A percentile compares a stretch with the other conserved stretches of the same genome.
Conservation (phyloP, 495 filamentous ascomycete species). For the Lasiosphaeris hirsuta region DNA sequence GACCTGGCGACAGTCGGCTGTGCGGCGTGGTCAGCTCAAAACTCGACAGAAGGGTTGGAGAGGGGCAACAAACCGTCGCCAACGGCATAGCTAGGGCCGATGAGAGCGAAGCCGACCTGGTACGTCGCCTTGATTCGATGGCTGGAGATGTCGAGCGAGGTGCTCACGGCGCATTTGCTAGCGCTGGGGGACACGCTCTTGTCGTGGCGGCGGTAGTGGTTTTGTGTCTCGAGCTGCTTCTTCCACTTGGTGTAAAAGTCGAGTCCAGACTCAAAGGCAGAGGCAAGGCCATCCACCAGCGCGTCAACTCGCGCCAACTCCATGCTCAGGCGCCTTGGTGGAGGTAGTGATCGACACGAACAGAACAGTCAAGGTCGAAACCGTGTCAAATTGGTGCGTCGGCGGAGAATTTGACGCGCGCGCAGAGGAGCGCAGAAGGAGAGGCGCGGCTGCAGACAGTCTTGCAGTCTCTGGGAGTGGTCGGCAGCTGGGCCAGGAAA, state of each 20-base stretch:
- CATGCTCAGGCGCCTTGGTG: constrained; percentile 15
- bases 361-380: too few relatives aligned
- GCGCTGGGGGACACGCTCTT: background rate
- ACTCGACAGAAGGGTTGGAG: background rate
- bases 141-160: constrained; percentile 33
- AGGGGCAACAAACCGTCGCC: constrained; percentile 35
- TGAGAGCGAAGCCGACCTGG: constrained; percentile 31
- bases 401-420: background rate
- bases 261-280: constrained; percentile 32
- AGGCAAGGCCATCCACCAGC: constrained; percentile 29
- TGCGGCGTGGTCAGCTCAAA: background rate
- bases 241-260: constrained; percentile 36
- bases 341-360: background rate
- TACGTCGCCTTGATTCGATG: constrained; percentile 34
- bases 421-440: background rate
- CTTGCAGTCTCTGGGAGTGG: background rate
- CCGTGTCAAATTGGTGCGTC: background rate
- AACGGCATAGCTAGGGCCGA: constrained; percentile 32
- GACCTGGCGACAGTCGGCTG: constrained; percentile 28
- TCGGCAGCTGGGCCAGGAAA: background rate
- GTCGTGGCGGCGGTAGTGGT: constrained; percentile 10
- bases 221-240: constrained; percentile 22
- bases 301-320: constrained; percentile 31
- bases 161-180: constrained; percentile 30
- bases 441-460: background rate